Conservation (phyloP, 371 early-diverging fungal genomes). For the Circinella umbellata region DNA sequence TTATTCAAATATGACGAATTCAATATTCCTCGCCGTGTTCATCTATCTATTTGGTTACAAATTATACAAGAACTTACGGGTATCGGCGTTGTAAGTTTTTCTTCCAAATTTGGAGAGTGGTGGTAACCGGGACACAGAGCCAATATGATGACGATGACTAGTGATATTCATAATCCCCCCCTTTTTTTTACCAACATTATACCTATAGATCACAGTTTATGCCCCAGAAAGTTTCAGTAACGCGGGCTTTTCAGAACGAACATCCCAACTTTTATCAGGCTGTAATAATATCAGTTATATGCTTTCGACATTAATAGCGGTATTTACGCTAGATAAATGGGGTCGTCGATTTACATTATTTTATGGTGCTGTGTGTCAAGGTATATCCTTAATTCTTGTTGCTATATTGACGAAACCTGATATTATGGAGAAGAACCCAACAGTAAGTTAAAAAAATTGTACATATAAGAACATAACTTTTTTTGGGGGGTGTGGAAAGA, state of each 20-base stretch:
- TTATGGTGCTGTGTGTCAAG: slow-evolving; percentile 45
- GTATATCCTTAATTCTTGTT: slow-evolving; percentile 38
- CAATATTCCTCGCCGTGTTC: slow-evolving; percentile 49
- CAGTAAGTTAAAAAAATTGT: neutral
- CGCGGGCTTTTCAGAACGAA: slow-evolving; percentile 36
- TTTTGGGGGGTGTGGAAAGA: neutral
- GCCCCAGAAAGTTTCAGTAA: slow-evolving; percentile 40
- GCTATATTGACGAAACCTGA: slow-evolving; percentile 44
- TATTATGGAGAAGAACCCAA: slow-evolving; percentile 30
- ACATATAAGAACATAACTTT: neutral
- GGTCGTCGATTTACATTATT: slow-evolving; percentile 44
- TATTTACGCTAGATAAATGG: slow-evolving; percentile 44
- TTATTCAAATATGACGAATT: slow-evolving; percentile 36
- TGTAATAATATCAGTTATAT: slow-evolving; percentile 44
- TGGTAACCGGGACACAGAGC: no score
- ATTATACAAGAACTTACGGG: slow-evolving; percentile 50
- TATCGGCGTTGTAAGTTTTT: slow-evolving; percentile 35
- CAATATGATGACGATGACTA: no score
- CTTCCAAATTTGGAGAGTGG: neutral
- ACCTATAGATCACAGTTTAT: slow-evolving; percentile 37
- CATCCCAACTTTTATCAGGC: slow-evolving; percentile 44
- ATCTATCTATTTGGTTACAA: slow-evolving; percentile 46
- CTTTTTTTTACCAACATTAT: no score
- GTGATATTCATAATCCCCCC: no score
- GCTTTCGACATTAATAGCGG: slow-evolving; percentile 40